Base-by-base conservation (phyloP, 495 filamentous ascomycete genomes). In the Aspergillus bertholletiae region DNA sequence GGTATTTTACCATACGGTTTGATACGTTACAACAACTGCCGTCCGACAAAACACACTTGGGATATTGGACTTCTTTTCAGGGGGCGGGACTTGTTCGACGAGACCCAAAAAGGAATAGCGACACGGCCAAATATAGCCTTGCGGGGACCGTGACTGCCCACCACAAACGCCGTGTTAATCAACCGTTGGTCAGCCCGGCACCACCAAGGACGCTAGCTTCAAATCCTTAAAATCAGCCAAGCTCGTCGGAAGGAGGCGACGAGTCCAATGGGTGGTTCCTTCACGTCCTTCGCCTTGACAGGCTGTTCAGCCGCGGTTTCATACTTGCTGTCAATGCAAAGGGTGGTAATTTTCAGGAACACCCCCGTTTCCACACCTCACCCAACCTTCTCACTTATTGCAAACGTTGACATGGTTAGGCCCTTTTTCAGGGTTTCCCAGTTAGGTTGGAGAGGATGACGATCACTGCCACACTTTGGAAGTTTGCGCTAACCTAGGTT, bases 41-140 rank as follows among this genome's bases (percentile, higher is more conserved):
- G 34, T 11, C 24, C 23, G 12, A 17, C 23, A 17, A 28, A 28
- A 15, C 44, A 18, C 21, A 26, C 32, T 20, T 35, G 18, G 30
- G 51, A 60, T 40, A 1, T 18, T 26, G 20, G 40, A 22, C 43
- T 51, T 28, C 46, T 46, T 62, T 62, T 51, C 55, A 58, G 59
- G 59, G 59, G 59, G 47, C 56, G 54, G 56, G 54, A 49, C 48
- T 41, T 15, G 47, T 47, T 44, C 50, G 37, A 44, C 43, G 23
- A 30, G 37, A 27, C 27, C 56, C 41, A 37, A 11, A 49, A 48
- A 35, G 35, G 52, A 28, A 20, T 45, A 27, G 0, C 22, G 30
- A 22, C 46, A 39, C 45, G 49, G 39, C 58, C 54, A 59, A 61
- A 61, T 59, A 61, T 61, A 65, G 62, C 48, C 50, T 49, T 56